Conservation (phyloP, 2,329 filamentous ascomycete genomes). For the Shiraia sp. region DNA sequence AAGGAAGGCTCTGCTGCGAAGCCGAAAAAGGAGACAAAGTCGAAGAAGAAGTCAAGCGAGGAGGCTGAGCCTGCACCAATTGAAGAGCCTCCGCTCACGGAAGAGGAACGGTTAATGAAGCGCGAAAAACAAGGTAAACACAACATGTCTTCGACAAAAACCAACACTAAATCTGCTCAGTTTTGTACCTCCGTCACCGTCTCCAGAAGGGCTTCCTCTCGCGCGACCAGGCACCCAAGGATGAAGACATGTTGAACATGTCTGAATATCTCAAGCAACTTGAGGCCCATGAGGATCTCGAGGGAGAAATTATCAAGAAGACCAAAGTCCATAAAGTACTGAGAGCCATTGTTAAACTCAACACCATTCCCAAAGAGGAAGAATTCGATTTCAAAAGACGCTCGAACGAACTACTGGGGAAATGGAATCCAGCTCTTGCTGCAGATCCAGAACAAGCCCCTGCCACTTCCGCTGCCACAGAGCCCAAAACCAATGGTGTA, state of each 20-base stretch:
- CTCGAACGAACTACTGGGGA: conserved; percentile 76
- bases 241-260: conserved; percentile 80
- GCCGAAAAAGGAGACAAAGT: conserved; percentile 64
- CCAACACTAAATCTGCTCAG: conserved; percentile 46
- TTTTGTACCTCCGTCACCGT: conserved; percentile 92
- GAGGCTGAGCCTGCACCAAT: conserved; percentile 62
- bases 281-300: conserved; percentile 78
- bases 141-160: background rate
- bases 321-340: conserved; percentile 99
- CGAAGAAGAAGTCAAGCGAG: conserved; percentile 53
- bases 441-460: conserved; percentile 32
- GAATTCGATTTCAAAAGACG: conserved; percentile 88
- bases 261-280: conserved; percentile 78
- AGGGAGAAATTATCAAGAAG: conserved; percentile 81
- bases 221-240: conserved; percentile 81
- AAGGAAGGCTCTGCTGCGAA: conserved; percentile 49
- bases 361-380: conserved; percentile 76
- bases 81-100: conserved; percentile 58
- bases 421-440: conserved; percentile 80
- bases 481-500: conserved; percentile 38
- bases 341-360: conserved; percentile 88
- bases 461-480: conserved; percentile 13
- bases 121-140: conserved; percentile 60
- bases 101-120: conserved; percentile 59
- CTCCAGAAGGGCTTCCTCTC: conserved; percentile 92